Evolutionary conservation across 2,329 filamentous ascomycete species (phyloP).

Genomic region (Coniella vitis): DNA sequence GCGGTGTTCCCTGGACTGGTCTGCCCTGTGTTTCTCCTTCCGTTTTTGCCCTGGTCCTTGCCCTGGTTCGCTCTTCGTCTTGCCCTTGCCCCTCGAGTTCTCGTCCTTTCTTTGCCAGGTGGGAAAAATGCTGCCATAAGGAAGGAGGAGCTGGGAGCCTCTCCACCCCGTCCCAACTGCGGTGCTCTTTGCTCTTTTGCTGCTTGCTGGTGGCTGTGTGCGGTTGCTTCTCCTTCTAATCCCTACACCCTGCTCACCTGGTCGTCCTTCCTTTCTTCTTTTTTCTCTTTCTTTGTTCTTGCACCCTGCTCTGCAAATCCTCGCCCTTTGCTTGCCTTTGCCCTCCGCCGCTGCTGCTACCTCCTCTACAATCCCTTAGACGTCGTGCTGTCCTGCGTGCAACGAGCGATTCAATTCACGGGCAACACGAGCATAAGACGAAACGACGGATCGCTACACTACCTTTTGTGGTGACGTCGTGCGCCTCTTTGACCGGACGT

Average conservation of each 20-base stretch:
- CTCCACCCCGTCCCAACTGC: conserved; percentile 1
- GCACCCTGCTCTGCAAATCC: conserved; percentile 9
- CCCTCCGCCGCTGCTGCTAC: too few species aligned
- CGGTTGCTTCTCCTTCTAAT: conserved; percentile 3
- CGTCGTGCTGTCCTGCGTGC: background rate
- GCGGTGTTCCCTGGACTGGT: conserved; percentile 4
- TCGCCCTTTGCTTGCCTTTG: background rate
- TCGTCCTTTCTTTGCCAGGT: too few species aligned
- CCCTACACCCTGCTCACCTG: conserved; percentile 14
- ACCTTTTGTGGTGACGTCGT: conserved; percentile 18
- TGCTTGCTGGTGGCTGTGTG: too few species aligned
- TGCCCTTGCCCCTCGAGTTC: background rate
- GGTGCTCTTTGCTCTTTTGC: too few species aligned
- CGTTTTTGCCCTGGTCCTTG: background rate
- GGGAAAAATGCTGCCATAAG: too few species aligned
- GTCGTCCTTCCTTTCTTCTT: conserved; percentile 5
- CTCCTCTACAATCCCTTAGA: background rate
- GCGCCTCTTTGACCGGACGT: conserved; percentile 15
- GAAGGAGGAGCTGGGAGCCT: too few species aligned
- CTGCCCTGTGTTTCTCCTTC: background rate
- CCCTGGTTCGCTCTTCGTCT: background rate
- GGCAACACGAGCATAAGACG: conserved; percentile 4
- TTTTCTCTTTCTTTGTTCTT: conserved; percentile 11
- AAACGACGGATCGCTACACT: conserved; percentile 1
- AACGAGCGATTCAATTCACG: conserved; percentile 8